Evolutionary conservation across 2,329 filamentous ascomycete species (phyloP), one percentile per base, ranked within the genome.

Genomic region (Colletotrichum horii): DNA sequence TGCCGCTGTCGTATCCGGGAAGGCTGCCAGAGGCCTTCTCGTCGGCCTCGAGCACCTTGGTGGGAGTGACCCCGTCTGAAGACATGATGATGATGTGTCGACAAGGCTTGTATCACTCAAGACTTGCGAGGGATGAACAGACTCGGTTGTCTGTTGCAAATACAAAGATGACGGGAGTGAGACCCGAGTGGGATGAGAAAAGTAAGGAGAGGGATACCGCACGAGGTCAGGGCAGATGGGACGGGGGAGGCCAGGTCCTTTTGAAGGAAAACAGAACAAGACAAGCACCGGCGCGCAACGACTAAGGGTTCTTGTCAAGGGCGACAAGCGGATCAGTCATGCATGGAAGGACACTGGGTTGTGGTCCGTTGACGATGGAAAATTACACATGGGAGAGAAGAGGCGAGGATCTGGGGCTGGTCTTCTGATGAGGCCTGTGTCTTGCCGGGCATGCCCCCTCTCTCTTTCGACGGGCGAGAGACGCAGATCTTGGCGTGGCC

Each of bases 271-370:
- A 48, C 16, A 16, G 56, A 52, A 38, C 26, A 9, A 69, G 64
- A 69, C n/a, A 30, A 36, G 19, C 67, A 65, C 43, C 4, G 34
- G 38, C 38, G 73, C 48, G 64, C 73, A 75, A 69, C 43, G 70
- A 73, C 73, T 68, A 66, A 66, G 70, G 70, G 73, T 75, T 75
- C 70, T 68, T 65, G 70, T 75, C 73, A 62, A 75, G 64, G 56
- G 43, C 34, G 64, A 12, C 69, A 75, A 52, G 73, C 71, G 74
- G 74, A 70, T 66, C 66, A 52, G 48, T 75, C 30, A 65, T 76
- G 71, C 66, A 75, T n/a, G 66, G 71, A 70, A 75, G 71, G 30
- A 24, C 9, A 9, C 58, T 26, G 55, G 70, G 34, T 22, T 28
- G 66, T 36, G 48, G 11, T 70, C 38, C 52, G 48, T 75, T 61